phyloP scores from a whole-genome alignment of 108 stramenopile species.

The Cylindrotheca fusiformis region DNA sequence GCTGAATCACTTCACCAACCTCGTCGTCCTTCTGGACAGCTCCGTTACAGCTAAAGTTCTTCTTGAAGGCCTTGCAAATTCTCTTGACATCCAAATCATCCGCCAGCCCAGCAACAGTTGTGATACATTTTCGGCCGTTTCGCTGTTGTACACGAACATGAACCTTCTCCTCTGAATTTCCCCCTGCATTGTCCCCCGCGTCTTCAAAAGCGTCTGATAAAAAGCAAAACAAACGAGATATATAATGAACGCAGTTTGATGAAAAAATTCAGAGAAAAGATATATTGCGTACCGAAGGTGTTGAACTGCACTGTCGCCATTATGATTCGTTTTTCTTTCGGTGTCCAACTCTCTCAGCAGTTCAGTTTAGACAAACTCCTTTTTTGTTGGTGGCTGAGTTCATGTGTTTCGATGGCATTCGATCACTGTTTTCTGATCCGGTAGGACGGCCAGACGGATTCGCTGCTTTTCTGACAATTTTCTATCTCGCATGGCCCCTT shows the following conservation, averaged over 20 bases:
- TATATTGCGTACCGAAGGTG: constrained; percentile 8
- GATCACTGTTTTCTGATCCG: too few relatives aligned
- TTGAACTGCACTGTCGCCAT: constrained; percentile 24
- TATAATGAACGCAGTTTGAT: background rate
- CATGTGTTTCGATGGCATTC: too few relatives aligned
- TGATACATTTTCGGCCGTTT: constrained; percentile 98
- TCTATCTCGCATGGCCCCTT: too few relatives aligned
- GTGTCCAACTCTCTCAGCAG: too few relatives aligned
- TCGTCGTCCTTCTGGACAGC: constrained; percentile 95
- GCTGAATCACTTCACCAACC: constrained; percentile 94
- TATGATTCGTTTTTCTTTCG: too few relatives aligned
- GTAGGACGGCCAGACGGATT: too few relatives aligned
- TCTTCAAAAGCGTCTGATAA: constrained; percentile 88
- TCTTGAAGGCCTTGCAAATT: constrained; percentile 99
- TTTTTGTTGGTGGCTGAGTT: too few relatives aligned
- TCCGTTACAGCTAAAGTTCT: constrained; percentile 98
- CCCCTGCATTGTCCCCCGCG: constrained; percentile 72
- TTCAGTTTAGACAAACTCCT: too few relatives aligned
- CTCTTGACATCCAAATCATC: constrained; percentile 98
- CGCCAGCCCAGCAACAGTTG: constrained; percentile 94
- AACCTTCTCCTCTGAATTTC: constrained; percentile 78
- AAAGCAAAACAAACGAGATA: constrained; percentile 3
- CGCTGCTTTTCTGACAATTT: too few relatives aligned
- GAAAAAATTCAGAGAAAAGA: background rate
- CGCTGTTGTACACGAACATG: constrained; percentile 99